Conservation (phyloP, 805 yeast species). For the Candida gorgasii region DNA sequence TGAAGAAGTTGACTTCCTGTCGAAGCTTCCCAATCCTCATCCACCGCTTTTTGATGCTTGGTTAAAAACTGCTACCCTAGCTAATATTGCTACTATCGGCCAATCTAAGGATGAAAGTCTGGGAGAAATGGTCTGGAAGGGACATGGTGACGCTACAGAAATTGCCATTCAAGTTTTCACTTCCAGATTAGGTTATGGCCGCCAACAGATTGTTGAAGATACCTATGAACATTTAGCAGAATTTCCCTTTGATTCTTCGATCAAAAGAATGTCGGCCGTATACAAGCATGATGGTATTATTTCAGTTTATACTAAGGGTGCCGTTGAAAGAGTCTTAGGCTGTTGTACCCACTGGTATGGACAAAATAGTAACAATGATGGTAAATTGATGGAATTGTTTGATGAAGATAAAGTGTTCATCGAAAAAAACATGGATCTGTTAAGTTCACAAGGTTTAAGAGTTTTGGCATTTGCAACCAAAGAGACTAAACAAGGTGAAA, state of each 20-base stretch:
- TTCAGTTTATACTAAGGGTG: constrained; percentile 62
- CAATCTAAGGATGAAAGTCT: constrained; percentile 28
- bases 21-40: constrained; percentile 22
- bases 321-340: constrained; percentile 66
- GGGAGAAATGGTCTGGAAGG: constrained; percentile 38
- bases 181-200: constrained; percentile 53
- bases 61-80: constrained; percentile 38
- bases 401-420: constrained; percentile 42
- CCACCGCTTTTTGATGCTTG: constrained; percentile 24
- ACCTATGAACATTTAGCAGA: constrained; percentile 53
- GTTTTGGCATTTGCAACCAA: constrained; percentile 70
- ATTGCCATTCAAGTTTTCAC: constrained; percentile 82
- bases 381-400: constrained; percentile 32
- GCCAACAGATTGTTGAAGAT: constrained; percentile 41
- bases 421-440: constrained; percentile 55
- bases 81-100: constrained; percentile 42
- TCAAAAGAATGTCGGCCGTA: constrained; percentile 71
- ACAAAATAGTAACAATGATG: constrained; percentile 20
- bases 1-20: constrained; percentile 41
- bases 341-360: constrained; percentile 58
- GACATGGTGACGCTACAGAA: constrained; percentile 83
- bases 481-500: constrained; percentile 24
- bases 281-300: constrained; percentile 35
- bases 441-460: constrained; percentile 68
- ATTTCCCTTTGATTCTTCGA: constrained; percentile 73